phyloP scores from a whole-genome alignment of 192 early-diverging fungal species.

The Backusella liffmaniae region DNA sequence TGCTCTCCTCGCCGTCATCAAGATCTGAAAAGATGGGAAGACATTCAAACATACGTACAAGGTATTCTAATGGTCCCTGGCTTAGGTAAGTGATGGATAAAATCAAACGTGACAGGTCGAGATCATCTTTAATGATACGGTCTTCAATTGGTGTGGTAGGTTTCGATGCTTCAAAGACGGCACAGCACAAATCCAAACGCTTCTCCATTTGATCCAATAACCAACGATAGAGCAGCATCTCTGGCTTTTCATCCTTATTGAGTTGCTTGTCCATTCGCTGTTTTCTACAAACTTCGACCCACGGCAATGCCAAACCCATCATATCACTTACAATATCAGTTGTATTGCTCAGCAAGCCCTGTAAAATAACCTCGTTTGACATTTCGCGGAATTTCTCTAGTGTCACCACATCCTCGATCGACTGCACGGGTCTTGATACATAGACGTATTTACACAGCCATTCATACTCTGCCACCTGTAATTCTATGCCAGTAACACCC shows the following conservation, averaged over 20 bases:
- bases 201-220: constrained; percentile 30
- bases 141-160: constrained; percentile 45
- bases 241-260: constrained; percentile 24
- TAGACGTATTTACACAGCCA: constrained; percentile 61
- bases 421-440: constrained; percentile 45
- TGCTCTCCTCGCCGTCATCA: constrained; percentile 13
- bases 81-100: constrained; percentile 51
- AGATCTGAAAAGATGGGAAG: constrained; percentile 50
- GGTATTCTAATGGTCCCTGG: constrained; percentile 41
- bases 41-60: constrained; percentile 54
- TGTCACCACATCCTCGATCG: constrained; percentile 15
- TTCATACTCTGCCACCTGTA: constrained; percentile 52
- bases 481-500: constrained; percentile 49
- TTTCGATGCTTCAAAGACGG: constrained; percentile 49
- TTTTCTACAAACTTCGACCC: constrained; percentile 19
- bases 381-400: constrained; percentile 23
- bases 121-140: constrained; percentile 50
- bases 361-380: constrained; percentile 25
- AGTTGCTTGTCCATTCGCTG: not conserved
- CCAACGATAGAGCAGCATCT: constrained; percentile 48
- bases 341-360: constrained; percentile 29
- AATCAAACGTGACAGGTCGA: constrained; percentile 48
- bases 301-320: constrained; percentile 47
- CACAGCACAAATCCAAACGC: constrained; percentile 46
- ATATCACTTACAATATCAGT: constrained; percentile 50